A percentile compares a stretch with the other conserved stretches of the same genome.
These are phyloP conservation scores for Polyporus tsugae DNA, from an alignment of 1,284 basidiomycete species.

Conservation along the genomic window DNA sequence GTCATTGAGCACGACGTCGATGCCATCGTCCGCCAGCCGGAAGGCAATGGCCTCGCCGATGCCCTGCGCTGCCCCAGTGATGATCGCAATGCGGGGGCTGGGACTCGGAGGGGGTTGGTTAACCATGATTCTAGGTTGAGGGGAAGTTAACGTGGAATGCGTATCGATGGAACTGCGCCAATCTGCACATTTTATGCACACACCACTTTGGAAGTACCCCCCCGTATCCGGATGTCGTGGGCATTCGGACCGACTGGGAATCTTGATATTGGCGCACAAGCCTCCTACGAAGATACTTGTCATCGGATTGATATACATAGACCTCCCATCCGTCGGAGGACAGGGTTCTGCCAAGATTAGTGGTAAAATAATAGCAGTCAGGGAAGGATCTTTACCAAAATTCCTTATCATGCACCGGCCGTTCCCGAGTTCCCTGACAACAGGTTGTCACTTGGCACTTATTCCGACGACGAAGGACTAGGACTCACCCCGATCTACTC, in stretches of 20 bases:
- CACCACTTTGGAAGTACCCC: neutral
- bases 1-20: constrained; percentile 50
- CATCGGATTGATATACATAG: neutral
- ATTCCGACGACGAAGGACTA: too few relatives aligned
- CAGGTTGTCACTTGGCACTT: too few relatives aligned
- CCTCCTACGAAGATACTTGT: neutral
- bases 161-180: too few relatives aligned
- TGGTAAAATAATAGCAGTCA: too few relatives aligned
- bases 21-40: constrained; percentile 51
- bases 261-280: neutral
- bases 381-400: too few relatives aligned
- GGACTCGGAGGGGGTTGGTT: neutral
- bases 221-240: neutral
- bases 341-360: too few relatives aligned
- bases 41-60: constrained; percentile 53
- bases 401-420: too few relatives aligned
- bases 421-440: too few relatives aligned
- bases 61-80: constrained; percentile 50
- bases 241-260: neutral
- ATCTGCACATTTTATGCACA: neutral
- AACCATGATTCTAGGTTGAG: neutral
- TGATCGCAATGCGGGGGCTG: constrained; percentile 39
- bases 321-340: too few relatives aligned
- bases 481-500: too few relatives aligned
- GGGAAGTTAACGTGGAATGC: neutral